These are phyloP conservation scores for Samsoniella hepiali DNA, from an alignment of 2,329 filamentous ascomycete genomes.

Conservation along the genomic window DNA sequence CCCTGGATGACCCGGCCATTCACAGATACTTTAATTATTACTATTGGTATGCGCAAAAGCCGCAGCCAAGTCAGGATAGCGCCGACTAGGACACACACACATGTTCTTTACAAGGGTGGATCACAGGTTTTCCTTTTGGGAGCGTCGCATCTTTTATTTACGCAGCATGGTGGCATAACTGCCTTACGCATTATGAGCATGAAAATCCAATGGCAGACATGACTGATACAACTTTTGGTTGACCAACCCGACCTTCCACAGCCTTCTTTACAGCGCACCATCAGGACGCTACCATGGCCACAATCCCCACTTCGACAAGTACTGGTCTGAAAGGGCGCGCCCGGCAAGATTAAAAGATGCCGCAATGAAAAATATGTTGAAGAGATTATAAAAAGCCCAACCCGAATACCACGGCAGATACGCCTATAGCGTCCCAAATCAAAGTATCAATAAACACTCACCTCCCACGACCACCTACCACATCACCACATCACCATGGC, in stretches of 20 bases:
- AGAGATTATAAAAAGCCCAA: not conserved
- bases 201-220: not conserved
- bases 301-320: not conserved
- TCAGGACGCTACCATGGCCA: not conserved
- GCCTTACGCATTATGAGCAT: not conserved
- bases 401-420: too few species aligned
- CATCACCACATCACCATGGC: not conserved
- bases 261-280: not conserved
- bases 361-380: not conserved
- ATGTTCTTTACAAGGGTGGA: not conserved
- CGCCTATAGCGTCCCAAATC: too few species aligned
- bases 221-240: not conserved
- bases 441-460: too few species aligned
- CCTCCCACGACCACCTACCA: not conserved
- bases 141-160: not conserved
- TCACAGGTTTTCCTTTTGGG: not conserved
- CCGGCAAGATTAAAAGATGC: not conserved
- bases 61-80: not conserved
- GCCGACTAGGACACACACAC: not conserved
- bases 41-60: constrained; percentile 44
- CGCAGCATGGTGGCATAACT: not conserved
- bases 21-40: constrained; percentile 44
- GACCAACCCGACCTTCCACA: not conserved
- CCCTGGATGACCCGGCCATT: constrained; percentile 33
- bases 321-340: not conserved